phyloP scores from a whole-genome alignment of 2,329 filamentous ascomycete genomes.

The Eutypa lata region DNA sequence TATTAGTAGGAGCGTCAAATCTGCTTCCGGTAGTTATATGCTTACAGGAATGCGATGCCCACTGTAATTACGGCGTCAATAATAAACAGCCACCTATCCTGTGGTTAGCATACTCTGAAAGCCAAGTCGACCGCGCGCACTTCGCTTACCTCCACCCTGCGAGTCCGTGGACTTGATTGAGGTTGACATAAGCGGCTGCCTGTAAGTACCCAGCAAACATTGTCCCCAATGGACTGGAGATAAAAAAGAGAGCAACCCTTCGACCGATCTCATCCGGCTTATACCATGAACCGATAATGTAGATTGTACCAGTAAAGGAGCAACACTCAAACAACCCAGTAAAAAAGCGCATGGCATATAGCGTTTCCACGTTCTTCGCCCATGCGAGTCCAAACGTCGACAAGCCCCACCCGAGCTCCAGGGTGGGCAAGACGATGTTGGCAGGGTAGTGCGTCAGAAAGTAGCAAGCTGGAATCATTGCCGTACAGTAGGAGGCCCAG shows the following conservation, averaged over 20 bases:
- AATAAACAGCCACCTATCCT: slow-evolving; percentile 47
- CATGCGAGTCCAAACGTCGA: slow-evolving; percentile 28
- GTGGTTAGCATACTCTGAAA: no score
- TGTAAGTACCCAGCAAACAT: slow-evolving; percentile 53
- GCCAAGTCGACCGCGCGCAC: no score
- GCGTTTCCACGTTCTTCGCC: slow-evolving; percentile 27
- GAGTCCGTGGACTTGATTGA: slow-evolving; percentile 46
- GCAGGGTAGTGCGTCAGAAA: slow-evolving; percentile 35
- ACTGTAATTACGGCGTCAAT: slow-evolving; percentile 58
- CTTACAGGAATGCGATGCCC: slow-evolving; percentile 44
- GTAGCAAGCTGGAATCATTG: slow-evolving; percentile 39
- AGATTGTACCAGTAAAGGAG: slow-evolving; percentile 27
- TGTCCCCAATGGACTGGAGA: slow-evolving; percentile 45
- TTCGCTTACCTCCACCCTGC: slow-evolving; percentile 40
- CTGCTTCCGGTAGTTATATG: not conserved
- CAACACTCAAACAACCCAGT: slow-evolving; percentile 30
- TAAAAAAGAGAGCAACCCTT: slow-evolving; percentile 46
- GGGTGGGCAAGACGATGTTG: slow-evolving; percentile 25
- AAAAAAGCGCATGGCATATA: slow-evolving; percentile 34
- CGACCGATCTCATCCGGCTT: slow-evolving; percentile 38
- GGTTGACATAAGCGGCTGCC: slow-evolving; percentile 50
- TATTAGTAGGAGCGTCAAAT: not conserved
- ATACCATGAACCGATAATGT: slow-evolving; percentile 35
- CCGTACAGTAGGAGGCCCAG: slow-evolving; percentile 36
- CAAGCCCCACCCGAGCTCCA: slow-evolving; percentile 30